Conservation (phyloP, 2,329 filamentous ascomycete species). For the Diaporthe capsici region DNA sequence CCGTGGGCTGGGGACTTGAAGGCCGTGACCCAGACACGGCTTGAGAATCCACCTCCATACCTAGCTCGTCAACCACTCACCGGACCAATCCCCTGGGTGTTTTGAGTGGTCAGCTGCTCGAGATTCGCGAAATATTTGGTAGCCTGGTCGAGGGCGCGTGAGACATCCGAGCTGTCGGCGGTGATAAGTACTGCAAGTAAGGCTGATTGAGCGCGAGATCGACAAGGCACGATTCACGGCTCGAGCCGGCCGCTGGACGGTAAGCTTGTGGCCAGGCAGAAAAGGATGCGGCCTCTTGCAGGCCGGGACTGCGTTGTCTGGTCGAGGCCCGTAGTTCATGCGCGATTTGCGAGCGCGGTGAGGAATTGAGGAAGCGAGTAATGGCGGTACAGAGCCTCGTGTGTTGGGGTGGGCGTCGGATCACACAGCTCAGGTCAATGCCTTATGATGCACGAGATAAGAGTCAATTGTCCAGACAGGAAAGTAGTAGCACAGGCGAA, state of each 20-base stretch:
- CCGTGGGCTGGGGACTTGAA: constrained; percentile 32
- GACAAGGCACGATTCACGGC: constrained; percentile 22
- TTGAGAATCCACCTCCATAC: constrained; percentile 23
- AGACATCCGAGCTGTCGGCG: constrained; percentile 29
- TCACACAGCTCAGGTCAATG: background rate
- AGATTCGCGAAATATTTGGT: background rate
- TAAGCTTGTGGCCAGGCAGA: constrained; percentile 2
- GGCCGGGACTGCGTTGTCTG: background rate
- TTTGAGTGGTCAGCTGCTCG: constrained; percentile 27
- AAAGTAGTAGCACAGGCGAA: background rate
- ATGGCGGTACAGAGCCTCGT: background rate
- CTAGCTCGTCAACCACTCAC: constrained; percentile 14
- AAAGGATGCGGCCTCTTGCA: background rate
- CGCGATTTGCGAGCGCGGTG: background rate
- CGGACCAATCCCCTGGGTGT: background rate
- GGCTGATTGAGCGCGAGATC: background rate
- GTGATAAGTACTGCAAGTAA: background rate
- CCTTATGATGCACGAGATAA: background rate
- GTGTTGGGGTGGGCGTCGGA: background rate
- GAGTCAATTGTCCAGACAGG: background rate
- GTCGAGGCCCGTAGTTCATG: background rate
- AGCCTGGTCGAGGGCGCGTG: constrained; percentile 6
- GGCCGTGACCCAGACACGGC: constrained; percentile 14
- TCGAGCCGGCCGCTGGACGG: constrained; percentile 1
- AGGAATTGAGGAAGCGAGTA: constrained; percentile 4